Base-by-base conservation (phyloP, 1,284 basidiomycete genomes). In the Cutaneotrichosporon sp. region DNA sequence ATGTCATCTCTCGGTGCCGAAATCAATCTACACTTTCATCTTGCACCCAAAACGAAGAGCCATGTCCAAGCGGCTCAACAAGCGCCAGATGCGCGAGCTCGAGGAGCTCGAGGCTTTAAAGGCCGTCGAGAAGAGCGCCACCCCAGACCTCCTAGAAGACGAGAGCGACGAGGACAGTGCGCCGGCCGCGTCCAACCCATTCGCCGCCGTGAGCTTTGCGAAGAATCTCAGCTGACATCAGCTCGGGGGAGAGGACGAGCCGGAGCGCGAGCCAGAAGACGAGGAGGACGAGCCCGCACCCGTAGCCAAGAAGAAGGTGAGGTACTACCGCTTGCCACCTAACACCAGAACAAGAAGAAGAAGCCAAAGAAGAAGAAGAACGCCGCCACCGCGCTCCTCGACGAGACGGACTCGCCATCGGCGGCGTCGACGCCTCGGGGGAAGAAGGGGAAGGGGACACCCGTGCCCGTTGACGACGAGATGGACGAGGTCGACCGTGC, bases 401-500 rank as follows among this genome's bases (percentile, higher is more conserved):
- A 53, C 3, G 69, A 62, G 22, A 16, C 51, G 8, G 64, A 60
- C 38, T 59, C 68, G 4, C 59, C 59, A 22, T 57, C 57, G 20
- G 10, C 57, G 16, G 52, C 62, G 0, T 58, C 65, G 22, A 70
- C 64, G 25, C 65, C 58, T 11, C 86, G 84, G 65, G 86, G 82
- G 74, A 87, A 85, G 77, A 83, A 81, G 53, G 66, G 64, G 4
- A 65, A 63, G 47, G 72, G 70, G 62, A 68, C 62, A 56, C 67
- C 72, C 33, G 64, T 62, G 42, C 62, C 56, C 54, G 69, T 58
- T 38, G 69, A 67, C 55, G 76, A 87, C 83, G 72, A 84, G 80
- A 27, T 89, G 66, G 89, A 94, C 70, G 91, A 95, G 66, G 81
- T 95, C 29, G 92, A 95, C 72, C 83, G 85, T 60, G 92, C 88